Evolutionary conservation across 192 early-diverging fungal species (phyloP).

Genomic region (Coemansia nantahalensis): DNA sequence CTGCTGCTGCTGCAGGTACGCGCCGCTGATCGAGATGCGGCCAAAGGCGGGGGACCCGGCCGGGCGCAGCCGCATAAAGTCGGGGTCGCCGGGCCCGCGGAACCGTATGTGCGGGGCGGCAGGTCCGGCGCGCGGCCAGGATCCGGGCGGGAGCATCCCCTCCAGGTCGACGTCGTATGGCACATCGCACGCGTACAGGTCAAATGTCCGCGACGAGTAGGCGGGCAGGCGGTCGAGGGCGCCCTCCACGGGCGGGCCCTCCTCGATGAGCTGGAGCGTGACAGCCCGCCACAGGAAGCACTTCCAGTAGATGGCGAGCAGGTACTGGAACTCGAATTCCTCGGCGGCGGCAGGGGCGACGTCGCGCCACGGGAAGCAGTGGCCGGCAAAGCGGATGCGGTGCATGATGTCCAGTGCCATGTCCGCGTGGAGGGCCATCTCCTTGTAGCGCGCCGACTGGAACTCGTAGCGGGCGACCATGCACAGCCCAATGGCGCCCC

Average conservation of each 20-base stretch:
- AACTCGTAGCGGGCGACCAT: slow-evolving; percentile 47
- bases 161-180: slow-evolving; percentile 40
- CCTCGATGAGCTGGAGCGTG: slow-evolving; percentile 32
- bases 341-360: slow-evolving; percentile 24
- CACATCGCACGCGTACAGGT: slow-evolving; percentile 25
- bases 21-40: slow-evolving; percentile 11
- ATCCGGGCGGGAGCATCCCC: slow-evolving; percentile 33
- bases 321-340: slow-evolving; percentile 44
- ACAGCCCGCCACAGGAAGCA: slow-evolving; percentile 43
- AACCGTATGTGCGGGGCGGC: slow-evolving; percentile 12
- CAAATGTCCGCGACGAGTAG: slow-evolving; percentile 50
- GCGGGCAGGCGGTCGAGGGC: slow-evolving; percentile 24
- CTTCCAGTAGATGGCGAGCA: slow-evolving; percentile 47
- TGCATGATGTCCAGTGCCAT: slow-evolving; percentile 41
- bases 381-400: slow-evolving; percentile 21
- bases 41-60: slow-evolving; percentile 43
- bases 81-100: slow-evolving; percentile 34
- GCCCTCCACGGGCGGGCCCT: slow-evolving; percentile 1
- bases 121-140: slow-evolving; percentile 20
- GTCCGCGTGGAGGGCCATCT: slow-evolving; percentile 32
- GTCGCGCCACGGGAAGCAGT: slow-evolving; percentile 30
- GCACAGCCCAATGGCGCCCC: slow-evolving; percentile 43
- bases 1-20: slow-evolving; percentile 43
- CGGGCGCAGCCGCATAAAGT: slow-evolving; percentile 35
- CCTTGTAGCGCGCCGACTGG: slow-evolving; percentile 42